These are phyloP conservation scores for Botrytis paeoniae DNA, from an alignment of 2,329 filamentous ascomycete species.

Conservation along the genomic window DNA sequence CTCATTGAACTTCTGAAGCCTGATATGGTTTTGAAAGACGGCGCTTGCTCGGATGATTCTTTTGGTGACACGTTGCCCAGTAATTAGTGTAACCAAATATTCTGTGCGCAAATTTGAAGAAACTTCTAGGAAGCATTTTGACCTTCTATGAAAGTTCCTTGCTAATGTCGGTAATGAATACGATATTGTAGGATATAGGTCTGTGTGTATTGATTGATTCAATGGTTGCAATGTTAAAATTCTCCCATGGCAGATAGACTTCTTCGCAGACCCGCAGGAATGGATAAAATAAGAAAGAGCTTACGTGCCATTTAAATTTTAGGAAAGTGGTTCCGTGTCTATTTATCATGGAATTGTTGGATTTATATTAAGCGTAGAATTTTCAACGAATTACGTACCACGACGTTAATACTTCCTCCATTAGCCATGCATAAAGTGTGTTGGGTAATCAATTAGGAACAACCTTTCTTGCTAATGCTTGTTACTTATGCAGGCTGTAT, in stretches of 20 bases:
- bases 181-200: neutral
- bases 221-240: neutral
- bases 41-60: neutral
- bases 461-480: neutral
- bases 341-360: neutral
- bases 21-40: conserved; percentile 3
- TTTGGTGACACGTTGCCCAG: neutral
- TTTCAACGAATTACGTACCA: neutral
- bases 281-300: neutral
- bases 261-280: too few species aligned
- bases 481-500: neutral
- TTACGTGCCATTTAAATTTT: neutral
- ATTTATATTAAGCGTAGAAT: neutral
- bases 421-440: neutral
- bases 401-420: neutral
- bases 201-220: neutral
- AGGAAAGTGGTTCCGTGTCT: neutral
- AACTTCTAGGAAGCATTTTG: neutral
- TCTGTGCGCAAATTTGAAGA: conserved; percentile 10
- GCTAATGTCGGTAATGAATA: conserved; percentile 5
- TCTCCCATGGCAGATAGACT: neutral
- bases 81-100: neutral
- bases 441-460: neutral
- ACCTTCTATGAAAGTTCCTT: neutral
- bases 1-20: neutral